Conservation (phyloP, 1,284 basidiomycete species). For the Ceratobasidium sp. region DNA sequence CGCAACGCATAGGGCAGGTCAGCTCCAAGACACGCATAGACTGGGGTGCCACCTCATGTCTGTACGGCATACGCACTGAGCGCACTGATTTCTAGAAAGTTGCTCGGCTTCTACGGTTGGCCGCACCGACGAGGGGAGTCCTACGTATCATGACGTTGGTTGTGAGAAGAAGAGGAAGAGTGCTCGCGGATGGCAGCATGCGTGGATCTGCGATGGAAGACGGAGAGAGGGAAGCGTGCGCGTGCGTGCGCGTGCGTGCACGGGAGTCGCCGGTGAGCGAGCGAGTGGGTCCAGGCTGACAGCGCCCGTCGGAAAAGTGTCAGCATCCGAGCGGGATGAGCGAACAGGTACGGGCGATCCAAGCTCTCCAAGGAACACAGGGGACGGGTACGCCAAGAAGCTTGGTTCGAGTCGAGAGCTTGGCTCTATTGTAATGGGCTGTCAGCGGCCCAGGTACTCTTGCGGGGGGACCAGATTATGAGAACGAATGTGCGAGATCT, state of each 20-base stretch:
- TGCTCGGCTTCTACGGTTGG: neutral
- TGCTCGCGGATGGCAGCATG: neutral
- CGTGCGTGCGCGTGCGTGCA: no score
- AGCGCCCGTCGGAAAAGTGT: neutral
- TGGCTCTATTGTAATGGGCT: no score
- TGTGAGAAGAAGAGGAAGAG: neutral
- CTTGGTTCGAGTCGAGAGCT: neutral
- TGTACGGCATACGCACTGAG: neutral
- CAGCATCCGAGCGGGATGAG: neutral
- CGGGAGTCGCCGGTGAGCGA: neutral
- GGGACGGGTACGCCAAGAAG: neutral
- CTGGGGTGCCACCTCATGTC: neutral
- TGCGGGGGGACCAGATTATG: no score
- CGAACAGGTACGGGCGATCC: neutral
- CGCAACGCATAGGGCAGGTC: neutral
- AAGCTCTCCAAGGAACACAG: neutral
- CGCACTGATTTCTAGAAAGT: neutral
- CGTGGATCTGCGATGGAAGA: neutral
- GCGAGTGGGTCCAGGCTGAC: neutral
- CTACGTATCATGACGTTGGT: neutral
- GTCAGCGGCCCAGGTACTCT: no score
- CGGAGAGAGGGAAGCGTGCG: neutral
- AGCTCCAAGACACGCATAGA: neutral
- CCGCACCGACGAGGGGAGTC: neutral
- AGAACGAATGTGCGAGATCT: neutral